Conservation (phyloP, 2,329 filamentous ascomycete species). For the Xylariaceae sp. region DNA sequence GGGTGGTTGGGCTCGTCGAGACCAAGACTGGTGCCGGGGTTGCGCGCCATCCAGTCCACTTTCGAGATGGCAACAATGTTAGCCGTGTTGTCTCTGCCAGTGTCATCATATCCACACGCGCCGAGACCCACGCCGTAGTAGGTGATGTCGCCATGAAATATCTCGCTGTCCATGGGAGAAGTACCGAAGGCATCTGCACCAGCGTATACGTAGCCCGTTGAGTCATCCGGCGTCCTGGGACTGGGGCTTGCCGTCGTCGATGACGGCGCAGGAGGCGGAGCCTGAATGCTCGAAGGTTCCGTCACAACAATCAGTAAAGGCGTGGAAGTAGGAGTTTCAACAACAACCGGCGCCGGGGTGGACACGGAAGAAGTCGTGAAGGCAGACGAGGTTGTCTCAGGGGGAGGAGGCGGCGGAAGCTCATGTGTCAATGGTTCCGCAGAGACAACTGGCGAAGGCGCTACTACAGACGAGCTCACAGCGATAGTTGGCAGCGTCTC, state of each 20-base stretch:
- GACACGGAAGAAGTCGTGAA: background rate
- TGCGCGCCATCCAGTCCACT: constrained; percentile 46
- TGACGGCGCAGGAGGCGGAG: background rate
- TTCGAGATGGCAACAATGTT: constrained; percentile 65
- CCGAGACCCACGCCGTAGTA: constrained; percentile 67
- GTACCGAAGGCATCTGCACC: constrained; percentile 26
- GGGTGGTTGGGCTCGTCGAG: constrained; percentile 46
- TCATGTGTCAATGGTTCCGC: background rate
- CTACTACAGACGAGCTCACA: constrained; percentile 5
- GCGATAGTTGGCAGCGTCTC: constrained; percentile 16
- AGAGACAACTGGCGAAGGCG: constrained; percentile 5
- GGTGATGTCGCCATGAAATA: constrained; percentile 60
- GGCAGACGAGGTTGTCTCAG: constrained; percentile 9
- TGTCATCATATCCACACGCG: constrained; percentile 60
- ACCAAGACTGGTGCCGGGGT: constrained; percentile 48
- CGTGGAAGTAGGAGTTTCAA: constrained; percentile 12
- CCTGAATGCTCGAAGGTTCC: background rate
- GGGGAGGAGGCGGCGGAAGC: constrained; percentile 13
- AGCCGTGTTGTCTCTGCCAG: constrained; percentile 47
- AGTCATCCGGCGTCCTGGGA: constrained; percentile 15
- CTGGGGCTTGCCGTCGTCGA: background rate
- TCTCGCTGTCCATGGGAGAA: constrained; percentile 28
- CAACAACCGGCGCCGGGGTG: background rate
- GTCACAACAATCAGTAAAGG: constrained; percentile 1
- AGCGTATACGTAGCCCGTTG: constrained; percentile 22